Evolutionary conservation across 257 asterid genomes (phyloP), one percentile per base, ranked within the genome.

Genomic region (Datura wrightii): DNA sequence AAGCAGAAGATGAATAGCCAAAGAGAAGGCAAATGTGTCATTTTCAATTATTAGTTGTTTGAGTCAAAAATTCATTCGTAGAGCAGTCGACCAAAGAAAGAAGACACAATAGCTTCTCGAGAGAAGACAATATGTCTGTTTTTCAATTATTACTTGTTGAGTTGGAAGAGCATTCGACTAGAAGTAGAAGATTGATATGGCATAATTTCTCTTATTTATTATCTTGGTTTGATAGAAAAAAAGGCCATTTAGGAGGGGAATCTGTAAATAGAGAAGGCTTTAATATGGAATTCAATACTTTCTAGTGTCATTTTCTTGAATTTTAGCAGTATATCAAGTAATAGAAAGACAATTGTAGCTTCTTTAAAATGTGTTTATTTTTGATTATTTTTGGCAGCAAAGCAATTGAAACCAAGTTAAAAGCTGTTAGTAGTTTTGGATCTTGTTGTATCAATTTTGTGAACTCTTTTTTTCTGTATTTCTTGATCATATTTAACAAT

Each of bases 221-320:
- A 44, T 72, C 18, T 74, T 60, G 69, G 37, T 5, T 60, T 60
- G 39, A 24, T 82, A 81, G 46, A 59, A 42, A 18, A 18, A 52
- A 1, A 37, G 11, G 74, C 84, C 70, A 63, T 48, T 46, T 60
- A 59, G 41, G 10, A 24, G 15, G 60, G 52, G 56, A 81, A 81
- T 81, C 16, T 81, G 84, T 81, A 83, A 44, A 83, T 82, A 82
- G 79, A 82, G 41, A 46, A 66, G 18, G 67, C 55, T 48, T 63
- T 66, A 55, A n/a, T 83, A 48, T 83, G 55, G 31, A 52, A 76
- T 48, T 50, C 31, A 76, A 76, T 50, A 76, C 62, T 24, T 3
- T 76, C 39, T 67, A 37, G 78, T 41, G 79, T 70, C 8, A 70
- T 70, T 16, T 70, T 70, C 8, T 39, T 70, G 55, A 18, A 42